Conservation (phyloP, 2,329 filamentous ascomycete genomes). For the Amesomyces nigricolor region DNA sequence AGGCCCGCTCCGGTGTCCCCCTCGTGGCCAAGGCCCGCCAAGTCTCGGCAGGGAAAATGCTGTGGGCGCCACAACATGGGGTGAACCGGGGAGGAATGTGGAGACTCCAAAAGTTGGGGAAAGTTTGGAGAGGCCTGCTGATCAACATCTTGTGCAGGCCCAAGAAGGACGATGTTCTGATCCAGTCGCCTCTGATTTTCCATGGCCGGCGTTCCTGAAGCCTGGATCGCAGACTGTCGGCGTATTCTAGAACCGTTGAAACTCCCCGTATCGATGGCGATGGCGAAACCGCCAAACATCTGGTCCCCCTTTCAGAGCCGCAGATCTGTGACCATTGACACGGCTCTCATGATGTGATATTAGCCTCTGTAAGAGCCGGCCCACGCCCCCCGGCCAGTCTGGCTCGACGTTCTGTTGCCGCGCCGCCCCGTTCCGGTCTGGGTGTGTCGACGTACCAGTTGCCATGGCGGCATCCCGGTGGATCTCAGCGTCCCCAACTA, state of each 20-base stretch:
- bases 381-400: slow-evolving; percentile 13
- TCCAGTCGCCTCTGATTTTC: background rate
- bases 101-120: slow-evolving; percentile 25
- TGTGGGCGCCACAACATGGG: slow-evolving; percentile 11
- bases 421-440: slow-evolving; percentile 15
- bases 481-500: slow-evolving; percentile 8
- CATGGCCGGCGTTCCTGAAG: background rate
- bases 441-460: slow-evolving; percentile 5
- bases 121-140: slow-evolving; percentile 21
- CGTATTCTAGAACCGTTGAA: background rate
- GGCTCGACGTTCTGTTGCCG: slow-evolving; percentile 24
- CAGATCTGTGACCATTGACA: background rate
- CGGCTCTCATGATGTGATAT: slow-evolving; percentile 13
- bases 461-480: background rate
- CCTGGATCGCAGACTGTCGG: background rate
- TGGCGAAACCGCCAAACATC: background rate
- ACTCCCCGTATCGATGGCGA: background rate
- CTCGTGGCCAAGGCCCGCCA: slow-evolving; percentile 17
- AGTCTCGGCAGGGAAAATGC: slow-evolving; percentile 20
- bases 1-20: slow-evolving; percentile 14
- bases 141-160: slow-evolving; percentile 7
- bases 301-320: background rate
- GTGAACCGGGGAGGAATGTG: slow-evolving; percentile 3
- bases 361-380: slow-evolving; percentile 22
- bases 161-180: slow-evolving; percentile 1